phyloP scores from a whole-genome alignment of 176 grass and related monocot species.

The Chloris gayana region DNA sequence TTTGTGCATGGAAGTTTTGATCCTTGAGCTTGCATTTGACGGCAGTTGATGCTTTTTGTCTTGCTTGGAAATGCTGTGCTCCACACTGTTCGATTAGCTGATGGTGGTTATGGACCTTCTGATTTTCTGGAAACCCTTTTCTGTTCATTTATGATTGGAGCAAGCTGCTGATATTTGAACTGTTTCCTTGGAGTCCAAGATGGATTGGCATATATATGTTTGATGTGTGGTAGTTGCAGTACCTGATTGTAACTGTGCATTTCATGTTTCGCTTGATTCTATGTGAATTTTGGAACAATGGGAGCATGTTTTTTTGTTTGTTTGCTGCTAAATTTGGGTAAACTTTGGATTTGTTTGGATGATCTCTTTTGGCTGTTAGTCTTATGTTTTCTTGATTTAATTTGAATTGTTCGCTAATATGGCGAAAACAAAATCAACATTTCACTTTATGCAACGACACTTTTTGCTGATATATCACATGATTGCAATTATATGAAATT shows the following conservation, averaged over 20 bases:
- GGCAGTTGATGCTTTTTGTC: not conserved
- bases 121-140: not conserved
- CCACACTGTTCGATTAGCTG: constrained; percentile 4
- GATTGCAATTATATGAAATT: not conserved
- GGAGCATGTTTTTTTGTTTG: constrained; percentile 7
- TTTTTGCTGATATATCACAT: not conserved
- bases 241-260: not conserved
- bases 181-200: not conserved
- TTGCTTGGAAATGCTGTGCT: not conserved
- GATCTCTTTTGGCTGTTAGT: not conserved
- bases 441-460: not conserved
- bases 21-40: not conserved
- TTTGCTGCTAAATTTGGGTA: not conserved
- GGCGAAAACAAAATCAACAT: not conserved
- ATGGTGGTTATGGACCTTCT: not conserved
- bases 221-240: constrained; percentile 7
- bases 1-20: not conserved
- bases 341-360: not conserved
- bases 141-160: not conserved
- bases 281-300: not conserved
- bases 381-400: not conserved
- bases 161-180: not conserved
- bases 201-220: not conserved
- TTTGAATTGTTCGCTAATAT: constrained; percentile 7
- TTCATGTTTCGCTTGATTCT: constrained; percentile 21